Evolutionary conservation across 1,139 yeast genomes (phyloP), one percentile per base, ranked within the genome.

Genomic region (Lodderomyces jiufengensis): DNA sequence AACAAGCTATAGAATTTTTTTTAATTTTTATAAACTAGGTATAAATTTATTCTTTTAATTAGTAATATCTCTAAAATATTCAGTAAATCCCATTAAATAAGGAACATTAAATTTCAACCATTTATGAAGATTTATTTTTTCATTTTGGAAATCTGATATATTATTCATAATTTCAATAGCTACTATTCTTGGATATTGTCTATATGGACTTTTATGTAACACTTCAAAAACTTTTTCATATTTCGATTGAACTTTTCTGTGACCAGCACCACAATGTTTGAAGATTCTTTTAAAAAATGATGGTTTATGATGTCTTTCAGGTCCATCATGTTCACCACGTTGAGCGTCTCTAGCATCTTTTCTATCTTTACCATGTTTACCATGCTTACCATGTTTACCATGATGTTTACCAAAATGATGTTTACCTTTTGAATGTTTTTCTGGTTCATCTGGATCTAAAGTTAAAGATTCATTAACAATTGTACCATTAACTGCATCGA

Each of bases 401-500:
- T 28, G 22, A 4, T 28, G 26, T 15, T 31, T 25, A 6, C 12
- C 15, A 18, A 23, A 27, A 10, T 20, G 20, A 9, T 9, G 29
- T 15, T 18, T 15, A 15, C 13, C 22, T 13, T 13, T 28, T 18
- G 4, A 6, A 16, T 11, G 23, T 28, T 20, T 25, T 9, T 9
- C n/a, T n/a, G n/a, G n/a, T n/a, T n/a, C 18, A 12, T 25, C 25
- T 10, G 29, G 33, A 18, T 24, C 28, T 9, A 32, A 15, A 9
- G 27, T 15, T 5, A 31, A 18, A 6, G 11, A 27, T 15, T 37
- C 40, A 9, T 27, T 16, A 6, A 55, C 46, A 28, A 67, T 48
- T 1, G 61, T 54, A 1, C 70, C 69, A 47, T 71, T 66, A 1
- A 49, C 59, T 9, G 73, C 70, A 20, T 59, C 55, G 3, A 75